Evolutionary conservation across 805 yeast species (phyloP), one percentile per base, ranked within the genome.

Genomic region (Kuraishia cidri): DNA sequence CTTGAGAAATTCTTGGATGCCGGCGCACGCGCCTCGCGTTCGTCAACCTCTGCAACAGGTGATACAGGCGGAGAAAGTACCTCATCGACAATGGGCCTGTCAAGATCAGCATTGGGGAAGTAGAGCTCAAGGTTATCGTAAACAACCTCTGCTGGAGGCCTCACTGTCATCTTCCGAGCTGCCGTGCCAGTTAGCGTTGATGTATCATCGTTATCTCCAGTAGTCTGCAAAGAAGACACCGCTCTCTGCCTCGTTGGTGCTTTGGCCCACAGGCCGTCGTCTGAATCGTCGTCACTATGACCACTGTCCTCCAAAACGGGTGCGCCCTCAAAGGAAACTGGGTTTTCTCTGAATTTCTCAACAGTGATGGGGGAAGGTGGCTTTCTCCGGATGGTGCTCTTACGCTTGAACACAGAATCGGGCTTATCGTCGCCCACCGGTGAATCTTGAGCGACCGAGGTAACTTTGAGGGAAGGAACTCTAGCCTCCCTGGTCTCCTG

Each of bases 121-220:
- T 83, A 92, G 47, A 74, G 73, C 44, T 92, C 99, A 40, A 92
- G 69, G 46, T 92, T 88, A 35, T 86, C 85, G 51, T 88, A 92
- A 20, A 92, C 80, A 26, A 84, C 94, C 48, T 90, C 97, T 1
- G 95, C 81, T 0, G 97, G 87, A 2, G 99, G 99, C 51, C 99
- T 75, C 11, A 92, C 79, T 6, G 80, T 77, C 85, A 58, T 41
- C 11, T 19, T 16, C n/a, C 27, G 15, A 10, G 24, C 11, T n/a
- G 31, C 11, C 4, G 26, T 13, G 12, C n/a, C 12, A 11, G 21
- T 14, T 11, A n/a, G 7, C 8, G 33, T 14, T 15, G 30, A 10
- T 13, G 9, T 19, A 19, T 16, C 19, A n/a, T 6, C 9, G 18
- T 10, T 11, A 15, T 12, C 20, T 9, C n/a, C 13, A 4, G 6